phyloP scores from a whole-genome alignment of 2,329 filamentous ascomycete genomes.

The Aspergillus awamori region DNA sequence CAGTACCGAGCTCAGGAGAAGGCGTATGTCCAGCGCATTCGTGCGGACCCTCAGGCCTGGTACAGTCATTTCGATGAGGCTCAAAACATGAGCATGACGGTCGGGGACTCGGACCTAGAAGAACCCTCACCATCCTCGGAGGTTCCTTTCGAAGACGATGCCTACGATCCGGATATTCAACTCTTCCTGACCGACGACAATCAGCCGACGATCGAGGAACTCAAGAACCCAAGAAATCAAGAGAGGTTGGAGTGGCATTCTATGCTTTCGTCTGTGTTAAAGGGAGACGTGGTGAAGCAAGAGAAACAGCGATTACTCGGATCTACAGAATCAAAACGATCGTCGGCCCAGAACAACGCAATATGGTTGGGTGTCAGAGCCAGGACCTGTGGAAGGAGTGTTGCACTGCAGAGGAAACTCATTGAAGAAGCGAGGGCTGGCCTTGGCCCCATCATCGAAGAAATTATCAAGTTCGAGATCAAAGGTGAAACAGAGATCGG shows the following conservation, averaged over 20 bases:
- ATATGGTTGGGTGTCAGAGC: slow-evolving; percentile 89
- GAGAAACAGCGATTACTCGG: slow-evolving; percentile 96
- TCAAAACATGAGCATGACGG: slow-evolving; percentile 68
- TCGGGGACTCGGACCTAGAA: slow-evolving; percentile 81
- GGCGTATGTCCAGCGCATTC: slow-evolving; percentile 89
- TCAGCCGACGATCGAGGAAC: slow-evolving; percentile 84
- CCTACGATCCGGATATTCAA: slow-evolving; percentile 87
- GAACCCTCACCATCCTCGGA: slow-evolving; percentile 89
- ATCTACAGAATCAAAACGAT: slow-evolving; percentile 71
- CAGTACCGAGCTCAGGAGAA: slow-evolving; percentile 85
- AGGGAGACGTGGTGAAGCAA: slow-evolving; percentile 94
- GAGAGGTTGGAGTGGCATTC: slow-evolving; percentile 97
- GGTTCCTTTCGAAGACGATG: slow-evolving; percentile 76
- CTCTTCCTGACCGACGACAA: slow-evolving; percentile 90
- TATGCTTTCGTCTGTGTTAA: slow-evolving; percentile 94
- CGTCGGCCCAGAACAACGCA: slow-evolving; percentile 67
- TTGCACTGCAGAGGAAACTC: slow-evolving; percentile 82
- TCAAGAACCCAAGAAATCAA: slow-evolving; percentile 82
- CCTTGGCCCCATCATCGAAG: slow-evolving; percentile 76
- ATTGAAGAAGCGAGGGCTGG: slow-evolving; percentile 79
- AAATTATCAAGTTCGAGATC: slow-evolving; percentile 90
- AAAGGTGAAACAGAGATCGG: slow-evolving; percentile 91
- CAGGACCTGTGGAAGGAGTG: slow-evolving; percentile 77
- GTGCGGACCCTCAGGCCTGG: slow-evolving; percentile 78
- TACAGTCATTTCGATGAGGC: slow-evolving; percentile 63